Evolutionary conservation across 225 moss, liverwort and hornwort species (phyloP).

Genomic region (Antitrichia curtipendula): DNA sequence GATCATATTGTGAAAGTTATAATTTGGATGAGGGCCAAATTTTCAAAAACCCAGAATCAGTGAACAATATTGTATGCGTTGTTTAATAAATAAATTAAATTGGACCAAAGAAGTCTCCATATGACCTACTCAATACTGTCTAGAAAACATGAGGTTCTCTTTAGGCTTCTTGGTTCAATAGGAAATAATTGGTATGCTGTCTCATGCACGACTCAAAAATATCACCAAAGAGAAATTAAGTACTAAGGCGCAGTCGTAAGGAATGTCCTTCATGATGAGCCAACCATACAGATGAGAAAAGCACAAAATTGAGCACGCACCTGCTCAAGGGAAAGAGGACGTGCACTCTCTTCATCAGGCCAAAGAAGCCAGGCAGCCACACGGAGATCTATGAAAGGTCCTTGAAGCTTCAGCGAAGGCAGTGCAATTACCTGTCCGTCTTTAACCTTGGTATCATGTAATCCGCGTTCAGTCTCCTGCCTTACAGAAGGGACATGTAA

Average conservation of each 20-base stretch:
- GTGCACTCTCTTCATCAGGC: conserved; percentile 92
- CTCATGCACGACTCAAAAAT: neutral
- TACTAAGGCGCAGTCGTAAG: neutral
- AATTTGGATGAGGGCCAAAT: neutral
- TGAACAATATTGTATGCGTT: neutral
- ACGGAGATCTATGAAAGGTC: conserved; percentile 60
- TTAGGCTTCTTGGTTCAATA: neutral
- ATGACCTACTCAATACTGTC: neutral
- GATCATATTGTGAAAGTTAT: neutral
- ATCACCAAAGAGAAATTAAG: neutral
- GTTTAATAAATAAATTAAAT: neutral
- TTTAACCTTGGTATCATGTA: conserved; percentile 1
- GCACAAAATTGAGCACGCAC: conserved; percentile 8
- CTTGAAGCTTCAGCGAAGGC: conserved; percentile 42
- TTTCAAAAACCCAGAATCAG: neutral
- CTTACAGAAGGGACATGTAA: conserved; percentile 3
- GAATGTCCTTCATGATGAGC: neutral
- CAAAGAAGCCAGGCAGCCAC: conserved; percentile 92
- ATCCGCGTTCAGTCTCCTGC: neutral
- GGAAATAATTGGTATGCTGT: neutral
- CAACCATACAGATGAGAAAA: neutral
- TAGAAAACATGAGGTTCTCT: neutral
- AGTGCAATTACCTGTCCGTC: conserved; percentile 18
- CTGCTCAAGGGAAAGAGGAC: conserved; percentile 60
- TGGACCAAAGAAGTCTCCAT: neutral